Evolutionary conservation across 306 rosid genomes (phyloP), one percentile per base, ranked within the genome.

Genomic region (Alnus glutinosa): DNA sequence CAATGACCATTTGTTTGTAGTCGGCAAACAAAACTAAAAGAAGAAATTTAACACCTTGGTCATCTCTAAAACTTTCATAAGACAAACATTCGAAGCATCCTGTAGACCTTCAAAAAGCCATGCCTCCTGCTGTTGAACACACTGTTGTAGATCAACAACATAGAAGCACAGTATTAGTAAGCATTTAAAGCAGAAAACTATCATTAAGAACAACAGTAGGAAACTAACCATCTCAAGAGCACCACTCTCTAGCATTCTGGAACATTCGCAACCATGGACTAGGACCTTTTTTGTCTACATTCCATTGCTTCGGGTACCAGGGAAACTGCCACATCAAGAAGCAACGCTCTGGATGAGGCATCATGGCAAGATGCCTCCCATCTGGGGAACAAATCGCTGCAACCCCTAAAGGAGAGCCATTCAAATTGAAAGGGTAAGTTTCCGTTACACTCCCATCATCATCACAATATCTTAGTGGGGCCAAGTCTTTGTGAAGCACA

Each of bases 331-430:
- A 94, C 98, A 94, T 94, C 70, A 94, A 77, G 86, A 94, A 94
- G 90, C 98, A 91, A 50, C 98, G 95, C 79, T 93, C 98, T 1
- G 97, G 98, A 82, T 93, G 98, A 87, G 98, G 98, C 98, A 93
- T 93, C 93, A 93, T 90, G 54, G 97, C 98, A 61, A 93, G 93
- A 86, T 93, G 98, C 82, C 98, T 82, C 52, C 98, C 98, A 75
- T 94, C 90, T 9, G 96, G 96, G 23, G 98, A 94, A 84, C 98
- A 94, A 83, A 94, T 89, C 54, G 97, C 97, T 0, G 97, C 97
- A 57, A 92, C 79, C 50, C 97, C 98, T 16, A 92, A 80, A 8
- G 98, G 96, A 77, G 98, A 94, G 55, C 98, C 98, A 75, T 92
- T 94, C 62, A 86, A 70, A 83, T 92, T 94, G 89, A 94, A 94